phyloP scores from a whole-genome alignment of 169 alveolate genomes.

The Babesia caballi region DNA sequence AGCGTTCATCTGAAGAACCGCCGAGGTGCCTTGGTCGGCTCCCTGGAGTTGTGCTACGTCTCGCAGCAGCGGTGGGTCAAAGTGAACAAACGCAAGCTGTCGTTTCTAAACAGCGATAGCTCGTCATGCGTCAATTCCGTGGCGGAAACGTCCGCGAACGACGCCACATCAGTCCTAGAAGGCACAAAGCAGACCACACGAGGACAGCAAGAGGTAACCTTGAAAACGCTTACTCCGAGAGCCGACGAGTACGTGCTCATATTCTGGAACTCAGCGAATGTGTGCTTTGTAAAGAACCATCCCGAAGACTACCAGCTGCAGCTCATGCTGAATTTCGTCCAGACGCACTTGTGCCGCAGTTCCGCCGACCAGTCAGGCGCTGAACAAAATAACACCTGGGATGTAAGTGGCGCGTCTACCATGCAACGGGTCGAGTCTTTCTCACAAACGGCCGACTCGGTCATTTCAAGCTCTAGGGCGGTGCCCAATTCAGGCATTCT shows the following conservation, averaged over 20 bases:
- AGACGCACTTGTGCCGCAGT: constrained; percentile 6
- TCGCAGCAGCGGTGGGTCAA: constrained; percentile 63
- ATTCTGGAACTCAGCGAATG: constrained; percentile 57
- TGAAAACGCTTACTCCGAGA: too few species aligned
- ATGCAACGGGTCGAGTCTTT: neutral
- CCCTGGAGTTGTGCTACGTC: constrained; percentile 41
- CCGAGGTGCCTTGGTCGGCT: constrained; percentile 5
- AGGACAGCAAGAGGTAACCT: too few species aligned
- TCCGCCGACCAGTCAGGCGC: neutral
- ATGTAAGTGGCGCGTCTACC: neutral
- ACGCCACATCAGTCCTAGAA: constrained; percentile 17
- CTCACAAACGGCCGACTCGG: neutral
- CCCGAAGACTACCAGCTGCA: constrained; percentile 56
- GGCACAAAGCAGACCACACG: constrained; percentile 11
- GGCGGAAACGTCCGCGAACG: constrained; percentile 11
- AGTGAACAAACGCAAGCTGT: constrained; percentile 17
- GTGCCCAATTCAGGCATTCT: neutral
- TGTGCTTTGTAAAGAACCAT: constrained; percentile 40
- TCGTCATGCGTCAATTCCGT: neutral
- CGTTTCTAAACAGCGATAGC: constrained; percentile 2
- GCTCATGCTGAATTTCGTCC: constrained; percentile 28
- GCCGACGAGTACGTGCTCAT: constrained; percentile 39
- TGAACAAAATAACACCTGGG: neutral
- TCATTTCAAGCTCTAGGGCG: neutral
- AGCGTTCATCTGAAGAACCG: constrained; percentile 11